Evolutionary conservation across 192 early-diverging fungal genomes (phyloP), one percentile per base, ranked within the genome.

Genomic region (Thamnidium elegans): DNA sequence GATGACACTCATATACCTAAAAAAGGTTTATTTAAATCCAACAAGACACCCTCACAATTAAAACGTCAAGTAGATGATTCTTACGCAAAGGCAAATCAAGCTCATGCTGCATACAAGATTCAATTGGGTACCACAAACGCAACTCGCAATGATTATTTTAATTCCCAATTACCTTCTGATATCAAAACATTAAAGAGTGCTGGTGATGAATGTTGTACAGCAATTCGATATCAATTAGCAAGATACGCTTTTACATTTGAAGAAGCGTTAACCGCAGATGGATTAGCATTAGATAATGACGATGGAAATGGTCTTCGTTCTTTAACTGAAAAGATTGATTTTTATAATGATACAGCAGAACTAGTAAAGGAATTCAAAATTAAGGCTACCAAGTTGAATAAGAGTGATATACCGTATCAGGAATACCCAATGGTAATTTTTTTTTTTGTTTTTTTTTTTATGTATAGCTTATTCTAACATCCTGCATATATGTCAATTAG

Each of bases 61-160:
- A 82, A 89, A 44, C 86, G 85, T 50, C 70, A 84, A 47, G 94
- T 95, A 69, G 91, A 97, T 63, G 97, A 96, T 46, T 92, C 97
- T 2, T 81, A 88, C 31, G 72, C 81, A 34, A 94, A 94, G 63
- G 94, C 92, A 2, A 85, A 90, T 23, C 58, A 81, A 21, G 86
- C 92, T 20, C 91, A 98, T 66, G 86, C 92, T 17, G 80, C 73
- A 45, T 99, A 99, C 74, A 91, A 91, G 70, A 65, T 79, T 23
- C 90, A 96, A 55, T 78, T 99, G 54, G 72, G 79, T 7, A 67
- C 77, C 60, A 92, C 93, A 10, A 96, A 95, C 67, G 66, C 81
- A 9, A 79, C 86, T 21, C 84, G 94, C 2, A 73, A 84, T 50
- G 86, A 86, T 48, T 99, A 91, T 74, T 92, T 84, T 70, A 73